Evolutionary conservation across 345 rosid species (phyloP), one percentile per base, ranked within the genome.

Genomic region (Salix arbutifolia): DNA sequence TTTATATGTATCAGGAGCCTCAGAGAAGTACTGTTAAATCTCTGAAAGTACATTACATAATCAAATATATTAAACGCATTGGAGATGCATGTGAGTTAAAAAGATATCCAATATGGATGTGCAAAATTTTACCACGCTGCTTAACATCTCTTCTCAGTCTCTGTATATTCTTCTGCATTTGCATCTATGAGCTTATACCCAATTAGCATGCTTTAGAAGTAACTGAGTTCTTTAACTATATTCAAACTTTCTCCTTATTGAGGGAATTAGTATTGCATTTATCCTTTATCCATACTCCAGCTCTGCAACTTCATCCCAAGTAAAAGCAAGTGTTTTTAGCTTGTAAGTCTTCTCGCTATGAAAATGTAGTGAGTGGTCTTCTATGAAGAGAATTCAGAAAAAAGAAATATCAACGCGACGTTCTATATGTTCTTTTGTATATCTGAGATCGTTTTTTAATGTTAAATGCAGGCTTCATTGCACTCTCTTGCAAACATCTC

Each of bases 401-500:
- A 18, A 50, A 18, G 6, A 50, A 50, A 50, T 50, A 50, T 50
- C 58, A 50, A 18, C 6, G 3, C 2, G n/a, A 50, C n/a, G 2
- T 2, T 17, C 3, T 17, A 17, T 48, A 2, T 70, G 60, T 31
- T 67, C 4, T 71, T 8, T 66, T 10, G 3, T 31, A 38, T 28
- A 23, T 82, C 62, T 78, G 38, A 74, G 26, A 38, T 74, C 25
- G 70, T 79, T 52, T 71, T 78, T 70, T 71, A 52, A 80, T 85
- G 81, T 70, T 67, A 67, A 76, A 33, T 58, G 30, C 88, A 93
- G 99, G 94, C 96, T 81, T 96, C 96, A 56, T 80, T 95, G 76
- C 93, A 90, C 79, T 89, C 96, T 77, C 84, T 93, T 76, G 99
- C 88, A 71, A 85, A 91, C 83, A 86, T 93, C 18, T 86, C 88